These are phyloP conservation scores for Asterophora parasitica DNA, from an alignment of 768 basidiomycete species.

Conservation along the genomic window DNA sequence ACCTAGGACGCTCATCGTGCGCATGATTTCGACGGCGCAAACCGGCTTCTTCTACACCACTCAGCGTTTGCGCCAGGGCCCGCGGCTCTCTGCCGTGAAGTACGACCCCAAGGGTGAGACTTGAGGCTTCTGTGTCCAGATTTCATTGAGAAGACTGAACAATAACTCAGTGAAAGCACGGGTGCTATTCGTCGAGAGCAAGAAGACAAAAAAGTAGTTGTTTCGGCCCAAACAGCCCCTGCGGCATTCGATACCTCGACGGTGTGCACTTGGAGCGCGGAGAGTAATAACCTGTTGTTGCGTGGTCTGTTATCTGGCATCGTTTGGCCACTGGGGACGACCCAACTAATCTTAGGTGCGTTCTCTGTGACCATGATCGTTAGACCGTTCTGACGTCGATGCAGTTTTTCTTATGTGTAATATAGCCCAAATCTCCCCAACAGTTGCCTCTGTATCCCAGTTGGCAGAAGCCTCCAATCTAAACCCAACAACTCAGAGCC, in stretches of 20 bases:
- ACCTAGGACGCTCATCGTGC: constrained; percentile 74
- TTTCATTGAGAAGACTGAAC: neutral
- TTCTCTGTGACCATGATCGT: neutral
- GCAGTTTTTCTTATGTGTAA: neutral
- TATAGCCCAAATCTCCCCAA: neutral
- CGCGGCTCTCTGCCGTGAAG: constrained; percentile 86
- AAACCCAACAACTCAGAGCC: too few relatives aligned
- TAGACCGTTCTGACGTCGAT: neutral
- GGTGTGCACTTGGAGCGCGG: neutral
- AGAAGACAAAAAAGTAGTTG: constrained; percentile 57
- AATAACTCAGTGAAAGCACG: constrained; percentile 51
- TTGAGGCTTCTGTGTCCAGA: neutral
- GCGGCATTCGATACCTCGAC: neutral
- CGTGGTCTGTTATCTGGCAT: neutral
- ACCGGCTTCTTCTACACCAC: constrained; percentile 92
- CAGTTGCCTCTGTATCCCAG: too few relatives aligned
- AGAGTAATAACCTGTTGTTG: too few relatives aligned
- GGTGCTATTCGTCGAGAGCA: constrained; percentile 77
- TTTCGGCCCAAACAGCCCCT: too few relatives aligned
- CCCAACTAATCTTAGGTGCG: neutral
- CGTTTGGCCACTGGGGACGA: neutral
- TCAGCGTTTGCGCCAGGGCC: constrained; percentile 64
- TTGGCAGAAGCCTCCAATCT: too few relatives aligned
- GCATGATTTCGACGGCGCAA: constrained; percentile 86
- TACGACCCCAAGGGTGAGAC: constrained; percentile 82